A percentile compares a stretch with the other conserved stretches of the same genome.
phyloP scores from a whole-genome alignment of 2,329 filamentous ascomycete genomes.

The Talaromyces sp. region DNA sequence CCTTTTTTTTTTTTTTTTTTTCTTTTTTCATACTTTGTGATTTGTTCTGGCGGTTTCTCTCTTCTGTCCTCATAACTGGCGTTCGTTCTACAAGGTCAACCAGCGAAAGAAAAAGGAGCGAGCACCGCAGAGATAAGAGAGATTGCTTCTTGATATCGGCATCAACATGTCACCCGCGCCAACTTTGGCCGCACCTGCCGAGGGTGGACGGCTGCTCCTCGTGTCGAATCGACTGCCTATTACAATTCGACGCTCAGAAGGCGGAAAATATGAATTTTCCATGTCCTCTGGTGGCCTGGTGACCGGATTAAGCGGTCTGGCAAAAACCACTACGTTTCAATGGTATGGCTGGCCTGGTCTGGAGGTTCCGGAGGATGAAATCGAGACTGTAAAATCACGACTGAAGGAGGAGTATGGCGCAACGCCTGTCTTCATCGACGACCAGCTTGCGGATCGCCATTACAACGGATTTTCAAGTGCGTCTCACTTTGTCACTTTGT shows the following conservation, averaged over 20 bases:
- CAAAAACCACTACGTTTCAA: conserved; percentile 84
- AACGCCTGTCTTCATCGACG: conserved; percentile 82
- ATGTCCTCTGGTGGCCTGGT: conserved; percentile 94
- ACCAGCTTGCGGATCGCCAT: conserved; percentile 84
- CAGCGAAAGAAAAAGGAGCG: not conserved
- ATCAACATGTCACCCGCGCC: conserved; percentile 16
- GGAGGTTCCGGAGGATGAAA: conserved; percentile 78
- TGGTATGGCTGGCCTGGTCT: conserved; percentile 97
- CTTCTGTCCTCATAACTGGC: not conserved
- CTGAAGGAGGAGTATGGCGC: conserved; percentile 80
- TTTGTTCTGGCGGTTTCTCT: not conserved
- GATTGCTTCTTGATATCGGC: not conserved
- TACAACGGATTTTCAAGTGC: conserved; percentile 95
- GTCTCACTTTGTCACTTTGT: conserved; percentile 27
- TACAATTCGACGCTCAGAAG: conserved; percentile 84
- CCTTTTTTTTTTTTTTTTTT: too few relatives aligned
- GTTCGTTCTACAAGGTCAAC: not conserved
- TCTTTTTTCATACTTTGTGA: too few relatives aligned
- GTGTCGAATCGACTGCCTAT: conserved; percentile 91
- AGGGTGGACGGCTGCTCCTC: conserved; percentile 59
- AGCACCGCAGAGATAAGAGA: not conserved
- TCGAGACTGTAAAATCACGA: conserved; percentile 64
- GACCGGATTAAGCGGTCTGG: conserved; percentile 80
- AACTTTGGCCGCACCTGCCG: conserved; percentile 17
- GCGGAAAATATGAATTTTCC: conserved; percentile 82